Evolutionary conservation across 148 eudicot species (phyloP).

Genomic region (Simmondsia chinensis): DNA sequence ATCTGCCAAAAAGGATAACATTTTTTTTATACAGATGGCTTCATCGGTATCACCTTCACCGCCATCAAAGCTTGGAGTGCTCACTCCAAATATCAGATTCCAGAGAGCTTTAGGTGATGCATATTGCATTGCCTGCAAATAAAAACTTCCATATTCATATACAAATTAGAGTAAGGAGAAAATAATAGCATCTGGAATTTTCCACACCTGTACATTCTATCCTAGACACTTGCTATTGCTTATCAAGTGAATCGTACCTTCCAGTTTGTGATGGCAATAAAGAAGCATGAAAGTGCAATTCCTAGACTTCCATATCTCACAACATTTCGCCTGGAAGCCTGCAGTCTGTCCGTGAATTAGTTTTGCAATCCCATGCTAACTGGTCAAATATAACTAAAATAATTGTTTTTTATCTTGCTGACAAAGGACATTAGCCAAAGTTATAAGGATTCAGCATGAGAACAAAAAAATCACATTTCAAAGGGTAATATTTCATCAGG

Average conservation of each 20-base stretch:
- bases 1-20: too few relatives aligned
- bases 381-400: constrained; percentile 3
- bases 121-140: constrained; percentile 95
- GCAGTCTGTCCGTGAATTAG: constrained; percentile 70
- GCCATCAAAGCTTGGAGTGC: constrained; percentile 39
- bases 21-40: too few relatives aligned
- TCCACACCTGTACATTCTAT: background rate
- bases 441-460: too few relatives aligned
- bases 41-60: constrained; percentile 38
- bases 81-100: constrained; percentile 67
- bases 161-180: constrained; percentile 13
- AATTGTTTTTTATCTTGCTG: background rate
- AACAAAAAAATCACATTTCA: too few relatives aligned
- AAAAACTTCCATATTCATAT: constrained; percentile 36
- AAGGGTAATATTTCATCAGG: too few relatives aligned
- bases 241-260: constrained; percentile 44
- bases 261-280: constrained; percentile 56
- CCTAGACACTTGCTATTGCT: background rate
- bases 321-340: constrained; percentile 79
- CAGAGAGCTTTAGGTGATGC: constrained; percentile 95
- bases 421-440: background rate
- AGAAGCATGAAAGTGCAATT: constrained; percentile 62
- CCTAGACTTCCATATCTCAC: constrained; percentile 91
- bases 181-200: background rate
- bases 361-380: constrained; percentile 19